Percentiles rank a stretch among this genome's conserved stretches.
These are phyloP conservation scores for Penicillium coprophilum DNA, from an alignment of 495 filamentous ascomycete species.

Conservation along the genomic window DNA sequence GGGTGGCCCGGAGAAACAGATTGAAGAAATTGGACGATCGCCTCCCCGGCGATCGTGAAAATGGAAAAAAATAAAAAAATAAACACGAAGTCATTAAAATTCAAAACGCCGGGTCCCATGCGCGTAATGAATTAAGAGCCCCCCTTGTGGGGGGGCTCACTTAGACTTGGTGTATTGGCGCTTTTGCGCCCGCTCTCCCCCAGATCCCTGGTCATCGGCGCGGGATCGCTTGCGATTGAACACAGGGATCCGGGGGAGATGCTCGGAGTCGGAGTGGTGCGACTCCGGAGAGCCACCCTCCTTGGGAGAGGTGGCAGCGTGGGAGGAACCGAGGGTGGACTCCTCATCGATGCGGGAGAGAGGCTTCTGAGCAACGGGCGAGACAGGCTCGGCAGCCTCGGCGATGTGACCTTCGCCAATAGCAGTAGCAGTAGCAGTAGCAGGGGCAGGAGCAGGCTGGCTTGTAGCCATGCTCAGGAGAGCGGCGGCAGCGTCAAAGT, in stretches of 20 bases:
- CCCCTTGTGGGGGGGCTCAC: not conserved
- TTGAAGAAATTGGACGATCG: not conserved
- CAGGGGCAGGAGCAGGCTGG: not conserved
- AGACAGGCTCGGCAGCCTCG: slow-evolving; percentile 3
- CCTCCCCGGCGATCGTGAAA: not conserved
- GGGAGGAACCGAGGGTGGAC: slow-evolving; percentile 10
- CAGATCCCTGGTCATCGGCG: slow-evolving; percentile 2
- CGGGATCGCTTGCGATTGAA: slow-evolving; percentile 17
- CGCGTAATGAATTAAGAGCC: slow-evolving; percentile 3
- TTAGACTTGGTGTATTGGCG: slow-evolving; percentile 15
- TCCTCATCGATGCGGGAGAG: slow-evolving; percentile 7
- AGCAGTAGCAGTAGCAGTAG: not conserved
- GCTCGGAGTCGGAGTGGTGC: not conserved
- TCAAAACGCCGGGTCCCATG: slow-evolving; percentile 7
- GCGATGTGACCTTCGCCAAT: not conserved
- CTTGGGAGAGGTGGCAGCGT: slow-evolving; percentile 1
- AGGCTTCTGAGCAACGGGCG: slow-evolving; percentile 5
- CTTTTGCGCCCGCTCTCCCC: slow-evolving; percentile 17
- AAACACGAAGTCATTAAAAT: not conserved
- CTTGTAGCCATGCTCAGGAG: slow-evolving; percentile 14
- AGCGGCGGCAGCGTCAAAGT: slow-evolving; percentile 20
- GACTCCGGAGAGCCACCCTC: not conserved
- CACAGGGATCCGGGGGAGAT: slow-evolving; percentile 4
- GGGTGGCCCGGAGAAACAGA: slow-evolving; percentile 1
- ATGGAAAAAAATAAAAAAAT: not conserved